Conservation (phyloP, 2,329 filamentous ascomycete species). For the Fusarium vanettenii region DNA sequence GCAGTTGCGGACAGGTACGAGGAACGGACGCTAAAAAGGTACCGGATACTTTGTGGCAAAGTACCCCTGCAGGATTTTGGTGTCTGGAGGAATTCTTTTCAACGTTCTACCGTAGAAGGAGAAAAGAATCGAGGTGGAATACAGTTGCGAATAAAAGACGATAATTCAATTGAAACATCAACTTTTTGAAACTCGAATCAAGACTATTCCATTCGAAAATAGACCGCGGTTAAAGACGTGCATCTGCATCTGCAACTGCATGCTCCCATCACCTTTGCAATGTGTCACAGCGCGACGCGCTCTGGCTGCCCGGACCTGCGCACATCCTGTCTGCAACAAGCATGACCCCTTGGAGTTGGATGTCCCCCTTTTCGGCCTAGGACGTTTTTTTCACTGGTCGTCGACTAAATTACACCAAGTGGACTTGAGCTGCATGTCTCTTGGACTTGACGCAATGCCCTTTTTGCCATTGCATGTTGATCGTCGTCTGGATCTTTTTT, state of each 20-base stretch:
- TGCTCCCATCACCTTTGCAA: slow-evolving; percentile 1
- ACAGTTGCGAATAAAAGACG: neutral
- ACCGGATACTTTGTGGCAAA: slow-evolving; percentile 22
- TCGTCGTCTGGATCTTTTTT: slow-evolving; percentile 11
- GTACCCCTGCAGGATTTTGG: slow-evolving; percentile 18
- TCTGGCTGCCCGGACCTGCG: neutral
- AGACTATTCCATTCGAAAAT: neutral
- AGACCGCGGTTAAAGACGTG: neutral
- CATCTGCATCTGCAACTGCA: slow-evolving; percentile 6
- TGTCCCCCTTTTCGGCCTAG: neutral
- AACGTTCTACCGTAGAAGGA: neutral
- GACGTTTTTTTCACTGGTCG: neutral
- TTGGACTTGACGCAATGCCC: slow-evolving; percentile 3
- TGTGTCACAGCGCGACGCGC: slow-evolving; percentile 22
- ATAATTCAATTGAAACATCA: neutral
- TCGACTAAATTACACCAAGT: neutral
- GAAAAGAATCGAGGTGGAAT: neutral
- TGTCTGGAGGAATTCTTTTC: slow-evolving; percentile 3
- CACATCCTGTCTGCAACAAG: neutral
- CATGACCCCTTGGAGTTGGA: neutral
- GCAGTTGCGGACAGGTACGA: slow-evolving; percentile 12
- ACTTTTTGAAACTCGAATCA: neutral
- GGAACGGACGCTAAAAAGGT: slow-evolving; percentile 13
- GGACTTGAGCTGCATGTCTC: slow-evolving; percentile 18
- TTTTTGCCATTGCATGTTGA: slow-evolving; percentile 19